Evolutionary conservation across 306 rosid species (phyloP), one percentile per base, ranked within the genome.

Genomic region (Vachellia pachyceras): DNA sequence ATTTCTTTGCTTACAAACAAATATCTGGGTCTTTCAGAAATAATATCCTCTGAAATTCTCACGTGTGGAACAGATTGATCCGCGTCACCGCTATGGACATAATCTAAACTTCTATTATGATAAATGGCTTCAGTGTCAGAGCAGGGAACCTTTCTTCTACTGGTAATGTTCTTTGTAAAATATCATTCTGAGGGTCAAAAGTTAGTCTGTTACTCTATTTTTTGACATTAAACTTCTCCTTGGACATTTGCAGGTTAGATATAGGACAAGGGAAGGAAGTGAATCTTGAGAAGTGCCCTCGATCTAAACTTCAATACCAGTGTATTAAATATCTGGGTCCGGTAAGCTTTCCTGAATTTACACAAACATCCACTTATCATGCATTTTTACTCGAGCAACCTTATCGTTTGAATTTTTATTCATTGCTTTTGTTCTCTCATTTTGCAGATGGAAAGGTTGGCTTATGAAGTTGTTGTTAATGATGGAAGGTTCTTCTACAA

Each of bases 41-140:
- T 57, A 45, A 37, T 46, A 52, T 37, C 83, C 85, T 76, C 57
- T 35, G 73, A 40, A 60, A 11, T 54, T 82, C 5, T 77, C 49
- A 5, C 35, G 77, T 44, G 14, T 63, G 69, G 64, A 73, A 72
- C 90, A 90, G 94, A 90, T 90, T 76, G 94, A 90, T 63, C 94
- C 94, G 10, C 81, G 92, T 63, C 94, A 90, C 70, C 89, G 92
- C 14, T 90, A 90, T 47, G 94, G 94, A 80, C 94, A 90, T 80
- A 90, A 90, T 80, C 85, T 90, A 29, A 91, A 85, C 80, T 89
- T 85, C 42, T 90, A 90, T 67, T 90, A 85, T 80, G 39, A 79
- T 35, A 87, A 87, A 33, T 90, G 94, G 94, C 92, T 89, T 73
- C 91, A 89, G 23, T 87, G 88, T 69, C 91, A 84, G 86, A 84